Evolutionary conservation across 768 basidiomycete species (phyloP).

Genomic region (Russula virescens): DNA sequence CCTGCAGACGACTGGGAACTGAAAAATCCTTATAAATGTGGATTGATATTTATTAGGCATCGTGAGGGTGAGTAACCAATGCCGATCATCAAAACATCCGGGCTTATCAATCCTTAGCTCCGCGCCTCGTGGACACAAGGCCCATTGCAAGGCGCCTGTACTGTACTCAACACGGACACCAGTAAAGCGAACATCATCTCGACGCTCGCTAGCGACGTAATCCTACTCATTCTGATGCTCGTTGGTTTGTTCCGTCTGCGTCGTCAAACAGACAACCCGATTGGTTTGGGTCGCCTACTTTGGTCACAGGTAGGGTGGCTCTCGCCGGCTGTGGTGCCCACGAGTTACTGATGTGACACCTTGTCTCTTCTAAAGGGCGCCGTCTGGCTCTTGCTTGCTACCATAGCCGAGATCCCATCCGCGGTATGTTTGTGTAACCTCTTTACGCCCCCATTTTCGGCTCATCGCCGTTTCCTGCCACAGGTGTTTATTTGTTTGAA

Average conservation of each 20-base stretch:
- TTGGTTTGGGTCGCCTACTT: background rate
- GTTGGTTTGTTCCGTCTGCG: background rate
- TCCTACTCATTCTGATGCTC: background rate
- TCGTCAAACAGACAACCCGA: background rate
- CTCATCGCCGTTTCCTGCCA: too few species aligned
- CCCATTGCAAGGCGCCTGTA: background rate
- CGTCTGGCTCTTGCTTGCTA: background rate
- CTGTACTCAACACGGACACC: background rate
- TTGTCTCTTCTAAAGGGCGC: background rate
- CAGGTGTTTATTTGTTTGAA: constrained; percentile 7
- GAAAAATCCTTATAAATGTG: background rate
- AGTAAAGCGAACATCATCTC: background rate
- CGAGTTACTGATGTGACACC: too few species aligned
- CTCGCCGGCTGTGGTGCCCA: background rate
- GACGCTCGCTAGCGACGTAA: background rate
- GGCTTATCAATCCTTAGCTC: background rate
- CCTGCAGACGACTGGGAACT: background rate
- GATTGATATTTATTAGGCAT: background rate
- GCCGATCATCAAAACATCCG: background rate
- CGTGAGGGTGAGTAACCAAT: background rate
- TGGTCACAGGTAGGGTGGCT: constrained; percentile 4
- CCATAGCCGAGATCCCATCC: background rate
- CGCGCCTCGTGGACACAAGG: background rate
- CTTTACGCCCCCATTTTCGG: too few species aligned
- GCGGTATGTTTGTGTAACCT: too few species aligned